Evolutionary conservation across 225 moss, liverwort and hornwort species (phyloP), one percentile per base, ranked within the genome.

Genomic region (Straminergon stramineum): DNA sequence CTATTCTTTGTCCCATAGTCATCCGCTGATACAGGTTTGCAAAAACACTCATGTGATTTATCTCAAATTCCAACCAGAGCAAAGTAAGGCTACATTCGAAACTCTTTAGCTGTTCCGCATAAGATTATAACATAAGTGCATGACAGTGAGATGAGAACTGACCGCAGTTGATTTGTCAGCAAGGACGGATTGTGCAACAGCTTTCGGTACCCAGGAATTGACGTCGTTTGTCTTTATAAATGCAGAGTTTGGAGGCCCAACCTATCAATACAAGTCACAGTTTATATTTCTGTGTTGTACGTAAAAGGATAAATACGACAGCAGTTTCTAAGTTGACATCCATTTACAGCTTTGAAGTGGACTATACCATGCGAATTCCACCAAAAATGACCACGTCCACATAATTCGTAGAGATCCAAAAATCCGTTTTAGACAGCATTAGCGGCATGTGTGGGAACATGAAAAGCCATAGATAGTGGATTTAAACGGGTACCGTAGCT

Each of bases 91-190:
- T 71, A 84, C 41, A 75, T 66, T 84, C 64, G 75, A 74, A 74
- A 43, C 34, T 88, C 51, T 41, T 66, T 26, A 28, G 37, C 67
- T 45, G 45, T 64, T 74, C 74, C 84, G 63, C 66, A 85, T 23
- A n/a, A 57, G 9, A 66, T 34, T 8, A 32, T 30, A 63, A 65
- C 31, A 64, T 9, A 56, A 75, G 23, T 80, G 81, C 84, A 84
- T 88, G 78, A 79, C 53, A 79, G 82, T 65, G 71, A 85, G 85
- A 37, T 64, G 63, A 70, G 89, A 77, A 86, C 95, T 89, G 89
- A 99, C 99, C 95, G 99, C 94, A 91, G 99, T 99, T 85, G 99
- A 99, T 92, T 97, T 99, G 92, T 99, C 99, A 39, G 99, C 95
- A 60, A 99, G 96, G 77, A 99, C 97, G 61, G 99, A 99, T 81